Percentiles rank a stretch among this genome's conserved stretches.
These are phyloP conservation scores for Talaromyces sp. DNA, from an alignment of 2,329 filamentous ascomycete genomes.

Conservation along the genomic window DNA sequence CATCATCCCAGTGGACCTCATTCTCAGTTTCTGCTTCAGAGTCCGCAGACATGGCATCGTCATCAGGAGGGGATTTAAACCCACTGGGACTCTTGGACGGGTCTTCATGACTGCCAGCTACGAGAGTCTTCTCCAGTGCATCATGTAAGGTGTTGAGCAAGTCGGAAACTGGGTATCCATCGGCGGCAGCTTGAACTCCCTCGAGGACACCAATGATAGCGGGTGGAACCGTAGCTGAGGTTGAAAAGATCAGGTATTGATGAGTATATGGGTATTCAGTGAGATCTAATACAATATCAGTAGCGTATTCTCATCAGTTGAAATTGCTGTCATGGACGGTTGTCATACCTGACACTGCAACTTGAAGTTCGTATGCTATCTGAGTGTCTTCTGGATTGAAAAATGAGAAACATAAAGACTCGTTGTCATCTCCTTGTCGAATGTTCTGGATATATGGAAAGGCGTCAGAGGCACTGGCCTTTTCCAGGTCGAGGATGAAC, in stretches of 20 bases:
- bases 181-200: slow-evolving; percentile 43
- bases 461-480: slow-evolving; percentile 34
- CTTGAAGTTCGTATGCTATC: slow-evolving; percentile 34
- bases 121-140: slow-evolving; percentile 31
- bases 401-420: slow-evolving; percentile 65
- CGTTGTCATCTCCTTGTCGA: slow-evolving; percentile 64
- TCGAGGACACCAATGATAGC: slow-evolving; percentile 40
- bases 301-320: background rate
- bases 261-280: slow-evolving; percentile 59
- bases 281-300: slow-evolving; percentile 44
- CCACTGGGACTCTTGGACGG: background rate
- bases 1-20: slow-evolving; percentile 17
- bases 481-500: slow-evolving; percentile 59
- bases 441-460: slow-evolving; percentile 55
- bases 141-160: slow-evolving; percentile 48
- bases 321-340: background rate
- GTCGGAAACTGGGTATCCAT: slow-evolving; percentile 46
- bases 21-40: slow-evolving; percentile 16
- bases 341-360: slow-evolving; percentile 38
- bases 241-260: slow-evolving; percentile 56
- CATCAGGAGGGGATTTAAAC: background rate
- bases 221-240: slow-evolving; percentile 39
- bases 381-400: slow-evolving; percentile 26
- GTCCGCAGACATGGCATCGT: background rate
- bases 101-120: slow-evolving; percentile 13